Base-by-base conservation (phyloP, 1,139 yeast genomes). In the Hyphopichia pseudoburtonii region DNA sequence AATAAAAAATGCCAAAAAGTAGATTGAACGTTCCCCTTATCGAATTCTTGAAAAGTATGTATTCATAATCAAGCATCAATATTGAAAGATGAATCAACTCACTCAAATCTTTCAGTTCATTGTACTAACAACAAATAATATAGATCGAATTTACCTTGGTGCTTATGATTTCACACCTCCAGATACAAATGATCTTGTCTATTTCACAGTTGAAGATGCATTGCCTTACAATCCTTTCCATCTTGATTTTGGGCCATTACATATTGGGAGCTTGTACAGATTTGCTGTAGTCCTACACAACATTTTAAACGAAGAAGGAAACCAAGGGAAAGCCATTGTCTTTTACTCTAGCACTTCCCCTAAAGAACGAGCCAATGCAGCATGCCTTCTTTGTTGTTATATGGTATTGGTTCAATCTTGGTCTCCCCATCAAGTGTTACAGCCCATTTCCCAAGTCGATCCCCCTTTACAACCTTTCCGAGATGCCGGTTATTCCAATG, bases 341-440 rank as follows among this genome's bases (percentile, higher is more conserved):
- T 82, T 90, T 48, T 92, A 88, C 61, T 87, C 96, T 14, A 74
- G 88, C 3, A 80, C 92, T 0, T 81, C 86, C 29, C 79, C 96
- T 2, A 80, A 86, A 47, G 84, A 83, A 50, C 66, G 98, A 50
- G 82, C 97, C 9, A 92, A 94, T 56, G 95, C 97, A 12, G 97
- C 97, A 3, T 89, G 97, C 61, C 70, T 92, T 45, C 70, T 92
- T 39, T 87, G 96, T 48, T 88, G 97, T 54, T 92, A 92, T 61
- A 89, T 92, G 97, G 82, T 92, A 1, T 67, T 92, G 43, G 90
- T 92, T 14, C 98, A 92, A 59, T 84, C 90, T 15, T 92, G 98
- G 98, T 89, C 97, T 1, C 98, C 98, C 0, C 98, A 92, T 60
- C 92, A 92, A 60, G 98, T 92, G 0, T 68, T 92, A 46, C 97